Evolutionary conservation across 306 rosid genomes (phyloP).

Genomic region (Myrica gale): DNA sequence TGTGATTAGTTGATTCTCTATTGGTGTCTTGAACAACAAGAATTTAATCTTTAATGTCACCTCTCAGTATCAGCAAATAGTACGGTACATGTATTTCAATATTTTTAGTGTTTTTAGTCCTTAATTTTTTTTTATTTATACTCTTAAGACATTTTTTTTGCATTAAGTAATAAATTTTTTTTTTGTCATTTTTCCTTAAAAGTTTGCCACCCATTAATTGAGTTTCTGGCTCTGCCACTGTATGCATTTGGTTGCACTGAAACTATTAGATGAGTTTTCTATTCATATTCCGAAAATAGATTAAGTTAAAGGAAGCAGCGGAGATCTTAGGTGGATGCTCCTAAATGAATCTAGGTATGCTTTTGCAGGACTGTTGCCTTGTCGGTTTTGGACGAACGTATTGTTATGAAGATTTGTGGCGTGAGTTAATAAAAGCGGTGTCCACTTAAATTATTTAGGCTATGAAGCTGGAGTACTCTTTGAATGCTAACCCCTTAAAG

Average conservation of each 20-base stretch:
- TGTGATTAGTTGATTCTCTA: too few species aligned
- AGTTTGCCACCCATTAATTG: too few species aligned
- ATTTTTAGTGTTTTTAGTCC: too few species aligned
- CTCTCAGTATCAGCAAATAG: too few species aligned
- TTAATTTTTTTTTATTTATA: too few species aligned
- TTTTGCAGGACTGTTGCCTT: not conserved
- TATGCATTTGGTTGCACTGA: not conserved
- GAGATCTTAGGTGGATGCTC: slow-evolving; percentile 15
- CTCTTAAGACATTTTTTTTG: too few species aligned
- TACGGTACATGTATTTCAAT: too few species aligned
- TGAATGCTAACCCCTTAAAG: not conserved
- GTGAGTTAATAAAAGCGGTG: not conserved
- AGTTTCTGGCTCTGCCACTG: too few species aligned
- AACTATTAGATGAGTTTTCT: not conserved
- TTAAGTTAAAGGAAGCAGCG: not conserved
- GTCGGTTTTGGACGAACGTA: slow-evolving; percentile 12
- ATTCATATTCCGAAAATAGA: not conserved
- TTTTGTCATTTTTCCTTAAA: too few species aligned
- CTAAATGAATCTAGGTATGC: slow-evolving; percentile 7
- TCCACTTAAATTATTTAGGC: not conserved
- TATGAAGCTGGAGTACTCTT: not conserved
- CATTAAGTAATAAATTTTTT: too few species aligned
- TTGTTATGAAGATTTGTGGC: slow-evolving; percentile 21
- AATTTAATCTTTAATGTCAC: too few species aligned
- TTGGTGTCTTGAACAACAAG: too few species aligned